phyloP scores from a whole-genome alignment of 495 filamentous ascomycete species.

The Achaetomiella virescens region DNA sequence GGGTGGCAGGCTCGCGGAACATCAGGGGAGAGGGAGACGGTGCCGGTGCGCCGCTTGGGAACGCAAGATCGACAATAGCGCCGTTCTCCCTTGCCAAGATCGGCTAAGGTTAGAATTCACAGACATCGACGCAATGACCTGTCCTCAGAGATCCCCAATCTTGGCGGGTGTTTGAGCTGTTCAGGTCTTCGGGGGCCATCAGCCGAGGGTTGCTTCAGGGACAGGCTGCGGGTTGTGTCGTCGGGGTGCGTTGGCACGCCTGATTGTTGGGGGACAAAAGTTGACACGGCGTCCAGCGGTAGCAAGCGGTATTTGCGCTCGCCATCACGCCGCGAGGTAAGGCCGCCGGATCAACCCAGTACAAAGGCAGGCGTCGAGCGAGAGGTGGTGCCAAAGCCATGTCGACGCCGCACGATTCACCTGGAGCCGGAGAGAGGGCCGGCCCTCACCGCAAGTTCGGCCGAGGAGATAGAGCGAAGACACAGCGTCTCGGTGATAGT shows the following conservation, averaged over 20 bases:
- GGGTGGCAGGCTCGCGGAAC: conserved; percentile 3
- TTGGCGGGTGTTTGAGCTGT: background rate
- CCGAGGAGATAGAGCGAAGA: background rate
- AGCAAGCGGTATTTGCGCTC: background rate
- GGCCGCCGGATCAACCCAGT: background rate
- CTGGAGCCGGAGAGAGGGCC: background rate
- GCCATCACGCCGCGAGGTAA: background rate
- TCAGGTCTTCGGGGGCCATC: background rate
- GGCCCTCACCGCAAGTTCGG: conserved; percentile 21
- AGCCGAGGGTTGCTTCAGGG: background rate
- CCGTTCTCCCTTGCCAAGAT: background rate
- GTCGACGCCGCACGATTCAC: conserved; percentile 1
- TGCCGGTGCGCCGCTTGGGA: background rate
- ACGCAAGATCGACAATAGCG: conserved; percentile 6
- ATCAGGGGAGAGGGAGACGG: conserved; percentile 12
- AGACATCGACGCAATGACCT: background rate
- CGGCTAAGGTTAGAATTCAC: background rate
- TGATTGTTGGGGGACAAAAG: background rate
- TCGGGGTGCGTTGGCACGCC: background rate
- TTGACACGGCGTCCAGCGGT: background rate
- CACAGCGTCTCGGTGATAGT: conserved; percentile 8
- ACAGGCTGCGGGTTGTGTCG: background rate
- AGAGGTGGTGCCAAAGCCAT: conserved; percentile 3
- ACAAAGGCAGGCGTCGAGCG: background rate
- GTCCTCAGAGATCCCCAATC: background rate